Conservation (phyloP, 2,329 filamentous ascomycete genomes). For the Cladosporium austrohemisphaericum region DNA sequence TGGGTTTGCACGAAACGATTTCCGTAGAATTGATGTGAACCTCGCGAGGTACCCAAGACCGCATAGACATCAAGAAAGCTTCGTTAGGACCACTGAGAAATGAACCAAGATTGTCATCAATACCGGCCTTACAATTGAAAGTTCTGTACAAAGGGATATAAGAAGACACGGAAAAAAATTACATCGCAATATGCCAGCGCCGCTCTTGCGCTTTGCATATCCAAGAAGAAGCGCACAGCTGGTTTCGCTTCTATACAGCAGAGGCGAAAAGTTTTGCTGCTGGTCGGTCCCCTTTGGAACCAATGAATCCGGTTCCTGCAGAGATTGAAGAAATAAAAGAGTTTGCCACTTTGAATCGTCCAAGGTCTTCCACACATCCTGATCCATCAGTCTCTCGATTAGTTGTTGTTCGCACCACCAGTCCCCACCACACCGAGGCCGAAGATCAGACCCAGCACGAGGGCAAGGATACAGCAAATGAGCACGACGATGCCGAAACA, state of each 20-base stretch:
- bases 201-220: conserved; percentile 3
- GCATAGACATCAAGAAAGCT: background rate
- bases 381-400: background rate
- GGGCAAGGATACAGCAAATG: conserved; percentile 48
- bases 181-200: background rate
- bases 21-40: too few relatives aligned
- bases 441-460: conserved; percentile 49
- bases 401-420: background rate
- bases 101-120: background rate
- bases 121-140: conserved; percentile 2
- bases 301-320: too few relatives aligned
- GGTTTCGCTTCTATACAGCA: too few relatives aligned
- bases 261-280: too few relatives aligned
- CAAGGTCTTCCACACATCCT: background rate
- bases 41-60: too few relatives aligned
- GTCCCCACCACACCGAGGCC: conserved; percentile 29
- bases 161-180: background rate
- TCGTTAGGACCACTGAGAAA: too few relatives aligned
- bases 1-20: too few relatives aligned
- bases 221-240: too few relatives aligned
- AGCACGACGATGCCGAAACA: conserved; percentile 57
- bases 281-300: too few relatives aligned
- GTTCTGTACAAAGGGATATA: conserved; percentile 7
- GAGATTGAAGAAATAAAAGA: too few relatives aligned
- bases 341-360: background rate